Conservation (phyloP, 2,329 filamentous ascomycete genomes). For the Pochonia chlamydosporia region DNA sequence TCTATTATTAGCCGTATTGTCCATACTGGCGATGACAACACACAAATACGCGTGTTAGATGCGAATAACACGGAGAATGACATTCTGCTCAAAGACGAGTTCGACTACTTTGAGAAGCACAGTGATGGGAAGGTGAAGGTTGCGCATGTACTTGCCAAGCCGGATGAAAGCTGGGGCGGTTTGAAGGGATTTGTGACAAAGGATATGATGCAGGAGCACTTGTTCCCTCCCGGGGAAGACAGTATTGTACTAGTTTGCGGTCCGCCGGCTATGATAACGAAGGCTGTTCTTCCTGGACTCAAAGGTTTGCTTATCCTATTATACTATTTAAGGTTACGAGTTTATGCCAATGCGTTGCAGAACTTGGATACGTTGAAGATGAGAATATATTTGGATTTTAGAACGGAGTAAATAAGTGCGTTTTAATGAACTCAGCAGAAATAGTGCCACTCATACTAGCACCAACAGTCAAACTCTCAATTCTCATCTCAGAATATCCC, state of each 20-base stretch:
- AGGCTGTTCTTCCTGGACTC: slow-evolving; percentile 41
- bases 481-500: too few relatives aligned
- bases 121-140: slow-evolving; percentile 34
- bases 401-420: too few relatives aligned
- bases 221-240: slow-evolving; percentile 35
- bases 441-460: too few relatives aligned
- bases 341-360: not conserved
- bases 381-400: too few relatives aligned
- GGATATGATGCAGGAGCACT: slow-evolving; percentile 30
- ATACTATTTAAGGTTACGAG: not conserved
- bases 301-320: slow-evolving; percentile 20
- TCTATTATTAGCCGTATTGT: slow-evolving; percentile 40
- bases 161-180: slow-evolving; percentile 38
- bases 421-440: too few relatives aligned
- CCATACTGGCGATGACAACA: slow-evolving; percentile 24
- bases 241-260: slow-evolving; percentile 43
- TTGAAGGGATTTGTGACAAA: slow-evolving; percentile 37
- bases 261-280: slow-evolving; percentile 44
- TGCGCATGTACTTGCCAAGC: slow-evolving; percentile 40
- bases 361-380: slow-evolving; percentile 6
- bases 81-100: slow-evolving; percentile 36
- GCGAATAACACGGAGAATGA: slow-evolving; percentile 42
- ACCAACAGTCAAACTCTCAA: too few relatives aligned
- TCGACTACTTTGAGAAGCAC: slow-evolving; percentile 33
- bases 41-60: slow-evolving; percentile 36